phyloP scores from a whole-genome alignment of 2,329 filamentous ascomycete genomes.

The Kalmusia sp. region DNA sequence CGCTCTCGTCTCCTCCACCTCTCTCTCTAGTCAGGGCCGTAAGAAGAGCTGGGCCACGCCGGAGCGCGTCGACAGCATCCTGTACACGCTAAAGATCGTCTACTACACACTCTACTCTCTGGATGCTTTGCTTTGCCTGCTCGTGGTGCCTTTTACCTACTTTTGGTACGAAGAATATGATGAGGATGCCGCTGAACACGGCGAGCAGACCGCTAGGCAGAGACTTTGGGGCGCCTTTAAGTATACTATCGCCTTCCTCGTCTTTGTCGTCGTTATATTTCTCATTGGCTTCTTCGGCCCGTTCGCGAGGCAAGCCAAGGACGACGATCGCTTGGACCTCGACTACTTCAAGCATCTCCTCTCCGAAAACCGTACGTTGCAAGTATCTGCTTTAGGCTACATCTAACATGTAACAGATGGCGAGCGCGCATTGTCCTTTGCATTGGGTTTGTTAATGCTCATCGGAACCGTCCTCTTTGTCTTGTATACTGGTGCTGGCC shows the following conservation, averaged over 20 bases:
- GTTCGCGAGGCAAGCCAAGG: conserved; percentile 69
- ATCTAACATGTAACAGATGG: conserved; percentile 63
- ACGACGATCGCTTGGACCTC: conserved; percentile 74
- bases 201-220: conserved; percentile 72
- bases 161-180: conserved; percentile 99
- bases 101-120: conserved; percentile 94
- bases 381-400: background rate
- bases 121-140: conserved; percentile 85
- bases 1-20: conserved; percentile 90
- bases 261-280: conserved; percentile 82
- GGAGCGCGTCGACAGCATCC: conserved; percentile 76
- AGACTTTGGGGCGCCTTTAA: conserved; percentile 85
- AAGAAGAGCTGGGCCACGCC: conserved; percentile 97
- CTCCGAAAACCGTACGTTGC: conserved; percentile 74
- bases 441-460: conserved; percentile 84
- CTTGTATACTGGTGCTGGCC: conserved; percentile 85
- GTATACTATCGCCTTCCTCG: conserved; percentile 86
- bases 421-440: conserved; percentile 90
- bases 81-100: conserved; percentile 81
- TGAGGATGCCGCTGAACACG: conserved; percentile 83
- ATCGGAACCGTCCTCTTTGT: conserved; percentile 86
- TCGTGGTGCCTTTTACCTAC: conserved; percentile 94
- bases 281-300: conserved; percentile 94
- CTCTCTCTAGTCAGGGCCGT: conserved; percentile 73
- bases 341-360: conserved; percentile 91